These are phyloP conservation scores for Ramularia collo-cygni DNA, from an alignment of 2,329 filamentous ascomycete species.

Conservation along the genomic window DNA sequence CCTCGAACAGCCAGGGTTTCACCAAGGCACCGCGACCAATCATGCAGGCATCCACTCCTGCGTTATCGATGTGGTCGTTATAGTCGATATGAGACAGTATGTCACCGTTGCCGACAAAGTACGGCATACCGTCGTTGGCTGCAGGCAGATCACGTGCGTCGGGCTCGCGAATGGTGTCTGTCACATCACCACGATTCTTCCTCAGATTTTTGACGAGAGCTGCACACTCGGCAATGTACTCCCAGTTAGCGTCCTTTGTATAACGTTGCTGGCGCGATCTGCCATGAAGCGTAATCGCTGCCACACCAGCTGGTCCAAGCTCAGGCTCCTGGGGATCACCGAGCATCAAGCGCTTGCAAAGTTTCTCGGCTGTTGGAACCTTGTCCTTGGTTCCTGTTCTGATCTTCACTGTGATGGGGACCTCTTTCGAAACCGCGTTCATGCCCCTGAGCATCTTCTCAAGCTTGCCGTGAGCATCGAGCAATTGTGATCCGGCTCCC, in stretches of 20 bases:
- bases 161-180: conserved; percentile 71
- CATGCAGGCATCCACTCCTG: conserved; percentile 90
- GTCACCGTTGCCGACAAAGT: conserved; percentile 94
- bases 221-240: conserved; percentile 85
- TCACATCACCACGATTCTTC: conserved; percentile 54
- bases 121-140: conserved; percentile 45
- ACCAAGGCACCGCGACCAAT: conserved; percentile 91
- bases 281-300: conserved; percentile 92
- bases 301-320: conserved; percentile 73
- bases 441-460: conserved; percentile 95
- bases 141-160: conserved; percentile 68
- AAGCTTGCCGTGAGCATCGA: conserved; percentile 81
- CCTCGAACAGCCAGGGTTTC: conserved; percentile 98
- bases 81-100: conserved; percentile 92
- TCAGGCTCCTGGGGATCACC: conserved; percentile 64
- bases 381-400: conserved; percentile 81
- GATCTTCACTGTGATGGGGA: conserved; percentile 92
- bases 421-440: conserved; percentile 84
- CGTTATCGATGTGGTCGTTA: conserved; percentile 65
- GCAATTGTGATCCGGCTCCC: conserved; percentile 81
- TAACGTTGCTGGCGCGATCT: conserved; percentile 92
- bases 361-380: conserved; percentile 69
- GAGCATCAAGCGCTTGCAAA: conserved; percentile 76
- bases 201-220: conserved; percentile 77
- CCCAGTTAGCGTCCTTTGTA: conserved; percentile 86